Conservation (phyloP, 495 filamentous ascomycete species). For the Penicillium roqueforti region DNA sequence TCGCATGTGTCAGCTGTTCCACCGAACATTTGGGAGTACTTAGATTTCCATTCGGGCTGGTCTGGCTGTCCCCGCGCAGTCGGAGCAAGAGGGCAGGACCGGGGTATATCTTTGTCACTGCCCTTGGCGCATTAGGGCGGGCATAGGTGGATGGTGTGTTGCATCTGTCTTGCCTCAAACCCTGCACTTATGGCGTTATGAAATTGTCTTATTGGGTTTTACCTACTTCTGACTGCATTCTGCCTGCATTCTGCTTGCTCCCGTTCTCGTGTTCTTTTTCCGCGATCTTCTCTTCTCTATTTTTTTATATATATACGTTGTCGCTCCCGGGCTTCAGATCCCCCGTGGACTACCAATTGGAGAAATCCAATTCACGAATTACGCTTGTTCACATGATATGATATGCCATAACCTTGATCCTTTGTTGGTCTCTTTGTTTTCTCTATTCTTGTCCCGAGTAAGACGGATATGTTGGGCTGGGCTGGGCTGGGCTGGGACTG, state of each 20-base stretch:
- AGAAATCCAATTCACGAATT: conserved; percentile 9
- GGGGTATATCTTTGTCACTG: background rate
- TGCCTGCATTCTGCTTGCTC: background rate
- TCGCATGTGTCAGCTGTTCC: background rate
- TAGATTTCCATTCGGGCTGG: background rate
- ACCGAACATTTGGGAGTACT: conserved; percentile 5
- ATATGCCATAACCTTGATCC: background rate
- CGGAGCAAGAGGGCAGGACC: background rate
- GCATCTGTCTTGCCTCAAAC: conserved; percentile 1
- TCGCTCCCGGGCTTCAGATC: conserved; percentile 10
- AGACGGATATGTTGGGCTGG: background rate
- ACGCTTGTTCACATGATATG: conserved; percentile 12
- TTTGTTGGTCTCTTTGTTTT: background rate
- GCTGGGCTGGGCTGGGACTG: background rate
- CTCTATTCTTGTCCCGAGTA: background rate
- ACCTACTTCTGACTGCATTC: background rate
- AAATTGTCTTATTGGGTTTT: conserved; percentile 9
- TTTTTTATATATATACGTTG: background rate
- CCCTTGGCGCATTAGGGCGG: conserved; percentile 14
- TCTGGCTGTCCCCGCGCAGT: background rate
- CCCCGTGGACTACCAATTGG: conserved; percentile 8
- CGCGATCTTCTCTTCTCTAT: background rate
- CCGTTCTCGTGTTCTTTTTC: conserved; percentile 1
- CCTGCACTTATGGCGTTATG: conserved; percentile 16
- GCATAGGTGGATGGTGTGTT: conserved; percentile 9